Evolutionary conservation across 2,329 filamentous ascomycete species (phyloP), one percentile per base, ranked within the genome.

Genomic region (Cercospora janseana): DNA sequence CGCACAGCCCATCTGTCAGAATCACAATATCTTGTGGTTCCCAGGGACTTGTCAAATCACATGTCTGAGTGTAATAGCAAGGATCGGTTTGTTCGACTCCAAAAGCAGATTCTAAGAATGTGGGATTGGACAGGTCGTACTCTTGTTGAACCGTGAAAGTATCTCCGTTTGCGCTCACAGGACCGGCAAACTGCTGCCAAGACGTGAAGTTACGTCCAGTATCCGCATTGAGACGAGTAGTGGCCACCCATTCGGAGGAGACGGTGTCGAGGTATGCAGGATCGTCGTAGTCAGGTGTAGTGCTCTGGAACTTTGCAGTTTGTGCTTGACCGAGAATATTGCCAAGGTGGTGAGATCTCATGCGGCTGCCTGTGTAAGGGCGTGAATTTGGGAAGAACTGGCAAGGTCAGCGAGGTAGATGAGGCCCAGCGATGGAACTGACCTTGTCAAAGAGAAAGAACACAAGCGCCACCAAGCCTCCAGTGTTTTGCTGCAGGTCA

Each of bases 121-220:
- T n/a, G n/a, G n/a, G n/a, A n/a, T n/a, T n/a, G n/a, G 61, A 58
- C 6, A 63, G 37, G 35, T 63, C 63, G 37, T 60, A 54, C 15
- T 55, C 47, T 32, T 63, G 57, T 6, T 43, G 52, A 4, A 48
- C 51, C 4, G 61, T 53, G 46, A 62, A 63, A 18, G 35, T 21
- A 45, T 64, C 56, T 12, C 38, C 49, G 31, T 59, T 28, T 18
- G 59, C 29, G 4, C 20, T 15, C 21, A 56, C 29, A 24, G 64
- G 64, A 13, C 62, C 62, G 34, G 58, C 66, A 35, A 59, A 63
- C 23, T 66, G 55, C 2, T 38, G 35, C 63, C 62, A 67, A 1
- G 63, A 65, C 12, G 51, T 56, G 55, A 65, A 67, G 31, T 60
- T 61, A 24, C 43, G 43, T 12, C 52, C 56, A 6, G 62, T 64